Percentiles rank a stretch among this genome's conserved stretches.
phyloP scores from a whole-genome alignment of 805 yeast species.

The Groenewaldozyma salmanticensis region DNA sequence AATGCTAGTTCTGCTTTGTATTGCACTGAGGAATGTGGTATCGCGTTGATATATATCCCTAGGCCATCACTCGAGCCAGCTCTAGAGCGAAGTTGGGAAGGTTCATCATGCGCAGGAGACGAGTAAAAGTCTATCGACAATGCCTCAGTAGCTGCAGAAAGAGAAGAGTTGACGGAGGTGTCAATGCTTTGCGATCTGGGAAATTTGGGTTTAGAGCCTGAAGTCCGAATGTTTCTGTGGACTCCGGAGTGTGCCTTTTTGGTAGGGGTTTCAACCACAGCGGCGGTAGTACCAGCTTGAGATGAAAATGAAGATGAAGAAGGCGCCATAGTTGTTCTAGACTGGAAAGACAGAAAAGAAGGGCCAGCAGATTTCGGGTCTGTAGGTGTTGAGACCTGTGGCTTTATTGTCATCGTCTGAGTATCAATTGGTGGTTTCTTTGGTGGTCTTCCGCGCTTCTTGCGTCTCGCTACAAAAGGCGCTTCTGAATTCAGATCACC shows the following conservation, averaged over 20 bases:
- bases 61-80: neutral
- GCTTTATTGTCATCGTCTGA: slow-evolving; percentile 14
- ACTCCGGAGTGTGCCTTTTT: neutral
- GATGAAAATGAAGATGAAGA: neutral
- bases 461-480: slow-evolving; percentile 8
- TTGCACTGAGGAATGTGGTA: neutral
- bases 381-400: slow-evolving; percentile 10
- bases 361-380: neutral
- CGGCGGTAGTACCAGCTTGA: neutral
- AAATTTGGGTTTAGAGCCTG: neutral
- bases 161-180: no score
- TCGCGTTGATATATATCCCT: neutral
- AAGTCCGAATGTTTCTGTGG: neutral
- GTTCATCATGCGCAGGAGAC: neutral
- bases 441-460: slow-evolving; percentile 18
- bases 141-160: neutral
- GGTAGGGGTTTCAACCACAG: neutral
- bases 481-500: no score
- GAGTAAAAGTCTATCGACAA: neutral
- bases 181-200: no score
- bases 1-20: neutral
- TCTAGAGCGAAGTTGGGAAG: neutral
- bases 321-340: neutral
- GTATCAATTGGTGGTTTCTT: slow-evolving; percentile 16
- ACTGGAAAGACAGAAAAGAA: slow-evolving; percentile 7